Base-by-base conservation (phyloP, 2,329 filamentous ascomycete genomes). In the Paramyrothecium sp. region DNA sequence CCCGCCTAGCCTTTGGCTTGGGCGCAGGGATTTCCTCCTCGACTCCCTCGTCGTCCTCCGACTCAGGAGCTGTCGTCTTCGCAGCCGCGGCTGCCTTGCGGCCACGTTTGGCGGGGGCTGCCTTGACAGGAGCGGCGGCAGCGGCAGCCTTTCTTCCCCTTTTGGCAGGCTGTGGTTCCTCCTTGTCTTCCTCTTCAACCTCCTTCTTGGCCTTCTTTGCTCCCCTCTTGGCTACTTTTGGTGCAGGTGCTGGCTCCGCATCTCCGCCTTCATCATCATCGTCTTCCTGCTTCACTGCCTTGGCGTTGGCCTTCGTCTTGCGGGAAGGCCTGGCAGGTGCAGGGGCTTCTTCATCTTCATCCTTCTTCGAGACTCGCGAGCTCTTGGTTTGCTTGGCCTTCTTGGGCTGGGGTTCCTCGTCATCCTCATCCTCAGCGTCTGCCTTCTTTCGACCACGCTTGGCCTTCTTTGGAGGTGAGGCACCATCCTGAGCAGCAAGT, bases 371-470 rank as follows among this genome's bases (percentile, higher is more conserved):
- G 38, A 61, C 34, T 56, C 66, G 65, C 16, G 65, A 62, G 4
- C 63, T 51, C 60, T 69, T 67, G 47, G 61, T 54, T 51, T 70
- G 68, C 64, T 71, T 75, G 21, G 70, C 63, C 61, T 72, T 75
- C 59, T 75, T 74, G 22, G 71, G 63, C 54, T 70, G 65, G 13
- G 70, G 69, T 58, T 75, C 64, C 16, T 72, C 69, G 19, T 72
- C 69, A n/a, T 72, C 65, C 4, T 67, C 68, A 8, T 73, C 71
- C 12, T 72, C 70, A 3, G 68, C 67, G 7, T 64, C 68, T n/a
- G 60, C 67, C 61, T 73, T 73, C 65, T 73, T 73, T 51, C 70
- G 68, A 20, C 67, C 67, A 54, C 71, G 67, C 63, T 75, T 74
- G 38, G 68, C 61, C 63, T 72, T 70, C 51, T 71, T 70, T 7